Evolutionary conservation across 2,329 filamentous ascomycete species (phyloP), one percentile per base, ranked within the genome.

Genomic region (Malbranchea cinnamomea): DNA sequence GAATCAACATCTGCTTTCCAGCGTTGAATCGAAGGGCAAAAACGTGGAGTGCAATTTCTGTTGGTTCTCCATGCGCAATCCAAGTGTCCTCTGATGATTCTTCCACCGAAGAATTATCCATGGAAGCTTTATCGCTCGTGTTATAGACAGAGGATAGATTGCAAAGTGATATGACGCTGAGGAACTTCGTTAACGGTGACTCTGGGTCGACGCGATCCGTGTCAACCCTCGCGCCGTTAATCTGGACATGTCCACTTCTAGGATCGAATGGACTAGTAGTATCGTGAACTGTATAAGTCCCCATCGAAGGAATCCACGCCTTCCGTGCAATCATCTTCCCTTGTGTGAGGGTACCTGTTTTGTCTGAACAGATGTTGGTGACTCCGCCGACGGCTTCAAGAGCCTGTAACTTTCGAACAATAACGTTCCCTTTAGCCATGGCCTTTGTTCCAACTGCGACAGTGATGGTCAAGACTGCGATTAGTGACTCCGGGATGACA

Each of bases 1-100:
- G 29, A 62, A 59, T 10, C 50, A 51, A 4, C 55, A 51, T 9
- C 63, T 61, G 39, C 67, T 68, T 59, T 62, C 37, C 41, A 14
- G 26, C 65, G 28, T 66, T 54, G 45, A 78, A 78, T n/a, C 74
- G 64, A 24, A 65, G 65, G 7, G 71, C 69, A 44, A 78, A 74
- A 1, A 78, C 74, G 39, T 77, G 71, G 19, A 78, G 72, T 2
- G 74, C 73, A 35, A 78, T 74, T 41, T 78, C 73, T 4, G 73
- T 77, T 0, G 69, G 68, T 33, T 74, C 70, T 33, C 70, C 71
- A 22, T 67, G 62, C 11, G 64, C 67, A 28, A 64, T 58, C 71
- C 71, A 75, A 23, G 59, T 49, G 8, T 53, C 47, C 14, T 56
- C 48, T 12, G 63, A 50, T 9, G 52, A 50, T 33, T 28, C 31